A percentile compares a stretch with the other conserved stretches of the same genome.
Evolutionary conservation across 352 stramenopile species (phyloP).

Genomic region (Elongisporangium prolatum): DNA sequence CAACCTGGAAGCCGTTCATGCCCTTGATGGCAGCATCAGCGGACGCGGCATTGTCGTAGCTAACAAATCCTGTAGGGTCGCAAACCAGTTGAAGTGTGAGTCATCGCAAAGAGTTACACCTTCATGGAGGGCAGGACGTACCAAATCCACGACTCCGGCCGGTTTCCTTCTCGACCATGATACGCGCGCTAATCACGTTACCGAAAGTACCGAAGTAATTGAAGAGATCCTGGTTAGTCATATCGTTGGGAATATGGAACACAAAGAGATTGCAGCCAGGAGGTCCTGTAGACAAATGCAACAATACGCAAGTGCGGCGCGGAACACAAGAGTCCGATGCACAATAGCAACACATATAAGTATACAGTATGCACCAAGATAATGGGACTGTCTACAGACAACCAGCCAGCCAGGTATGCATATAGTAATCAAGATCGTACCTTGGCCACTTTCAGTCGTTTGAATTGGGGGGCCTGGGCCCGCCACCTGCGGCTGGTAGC

Average conservation of each 20-base stretch:
- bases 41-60: constrained; percentile 91
- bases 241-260: constrained; percentile 98
- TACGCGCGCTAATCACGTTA: constrained; percentile 94
- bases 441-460: constrained; percentile 85
- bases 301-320: constrained; percentile 25
- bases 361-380: constrained; percentile 17
- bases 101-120: not conserved
- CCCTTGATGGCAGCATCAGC: constrained; percentile 92
- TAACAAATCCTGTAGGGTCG: constrained; percentile 90
- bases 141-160: constrained; percentile 92
- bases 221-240: constrained; percentile 96
- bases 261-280: constrained; percentile 97
- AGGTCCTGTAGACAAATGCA: constrained; percentile 57
- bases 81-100: not conserved
- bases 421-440: constrained; percentile 27
- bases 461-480: constrained; percentile 84
- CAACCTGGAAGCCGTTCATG: constrained; percentile 96
- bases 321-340: constrained; percentile 25
- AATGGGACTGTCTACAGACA: constrained; percentile 15
- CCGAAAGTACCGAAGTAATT: constrained; percentile 95
- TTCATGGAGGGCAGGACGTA: constrained; percentile 25
- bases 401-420: constrained; percentile 8
- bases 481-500: constrained; percentile 79
- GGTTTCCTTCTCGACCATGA: constrained; percentile 97
- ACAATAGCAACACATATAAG: constrained; percentile 13